These are phyloP conservation scores for Trichoderma asperelloides DNA, from an alignment of 495 filamentous ascomycete genomes.

Conservation along the genomic window DNA sequence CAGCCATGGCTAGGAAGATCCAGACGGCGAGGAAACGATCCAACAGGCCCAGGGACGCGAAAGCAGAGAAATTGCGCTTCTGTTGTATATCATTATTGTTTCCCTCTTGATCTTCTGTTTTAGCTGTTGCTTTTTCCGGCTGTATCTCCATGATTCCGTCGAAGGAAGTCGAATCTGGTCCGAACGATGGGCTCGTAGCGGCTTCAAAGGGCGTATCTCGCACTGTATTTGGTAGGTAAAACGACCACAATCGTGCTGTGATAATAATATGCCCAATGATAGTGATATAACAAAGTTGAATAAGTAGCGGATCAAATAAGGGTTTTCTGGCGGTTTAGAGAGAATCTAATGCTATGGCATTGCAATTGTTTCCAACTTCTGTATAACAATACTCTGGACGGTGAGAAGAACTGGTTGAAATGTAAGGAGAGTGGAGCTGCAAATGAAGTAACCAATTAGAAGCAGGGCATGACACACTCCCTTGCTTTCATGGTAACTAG, in stretches of 20 bases:
- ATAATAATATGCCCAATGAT: too few relatives aligned
- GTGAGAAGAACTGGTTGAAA: neutral
- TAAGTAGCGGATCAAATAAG: too few relatives aligned
- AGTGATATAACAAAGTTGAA: too few relatives aligned
- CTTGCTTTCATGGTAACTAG: neutral
- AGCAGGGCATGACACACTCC: neutral
- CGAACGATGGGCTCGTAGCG: too few relatives aligned
- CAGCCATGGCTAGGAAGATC: slow-evolving; percentile 78
- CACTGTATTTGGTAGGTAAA: too few relatives aligned
- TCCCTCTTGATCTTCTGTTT: neutral
- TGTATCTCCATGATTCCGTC: neutral
- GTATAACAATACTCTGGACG: neutral
- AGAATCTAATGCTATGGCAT: too few relatives aligned
- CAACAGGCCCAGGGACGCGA: slow-evolving; percentile 26
- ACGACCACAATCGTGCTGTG: too few relatives aligned
- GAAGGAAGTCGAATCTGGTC: too few relatives aligned
- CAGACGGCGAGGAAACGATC: slow-evolving; percentile 74
- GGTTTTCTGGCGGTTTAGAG: too few relatives aligned
- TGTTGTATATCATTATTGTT: neutral
- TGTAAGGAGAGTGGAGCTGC: neutral
- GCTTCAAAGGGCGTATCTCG: too few relatives aligned
- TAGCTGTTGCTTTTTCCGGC: neutral
- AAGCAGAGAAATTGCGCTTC: neutral
- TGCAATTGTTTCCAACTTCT: neutral
- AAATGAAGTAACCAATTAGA: neutral